A percentile compares a stretch with the other conserved stretches of the same genome.
Conservation (phyloP, 169 alveolate species). For the Blepharisma undulans region DNA sequence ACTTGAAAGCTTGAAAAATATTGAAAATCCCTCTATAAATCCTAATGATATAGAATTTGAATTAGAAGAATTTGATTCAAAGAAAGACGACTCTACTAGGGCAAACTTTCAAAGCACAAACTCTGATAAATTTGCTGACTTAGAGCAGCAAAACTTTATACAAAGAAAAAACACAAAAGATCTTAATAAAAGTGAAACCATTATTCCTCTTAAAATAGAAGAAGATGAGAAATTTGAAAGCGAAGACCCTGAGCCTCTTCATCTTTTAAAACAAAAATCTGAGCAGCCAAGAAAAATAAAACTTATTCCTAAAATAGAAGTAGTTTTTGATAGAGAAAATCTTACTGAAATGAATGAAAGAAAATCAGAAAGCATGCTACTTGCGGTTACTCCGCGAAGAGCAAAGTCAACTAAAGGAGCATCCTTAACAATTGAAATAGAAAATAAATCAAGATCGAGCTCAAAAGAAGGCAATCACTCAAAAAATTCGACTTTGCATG, state of each 20-base stretch:
- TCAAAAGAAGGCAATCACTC: not conserved
- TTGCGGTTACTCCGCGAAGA: not conserved
- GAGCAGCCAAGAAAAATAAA: not conserved
- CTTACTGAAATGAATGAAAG: not conserved
- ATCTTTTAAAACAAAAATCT: not conserved
- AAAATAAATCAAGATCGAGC: not conserved
- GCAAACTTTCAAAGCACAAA: not conserved
- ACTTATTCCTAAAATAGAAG: not conserved
- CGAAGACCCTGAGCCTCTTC: not conserved
- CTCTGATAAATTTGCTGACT: not conserved
- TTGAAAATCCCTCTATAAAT: not conserved
- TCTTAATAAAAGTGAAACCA: not conserved
- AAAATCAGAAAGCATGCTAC: not conserved
- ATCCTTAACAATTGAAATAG: not conserved
- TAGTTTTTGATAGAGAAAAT: not conserved
- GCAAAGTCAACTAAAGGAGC: not conserved
- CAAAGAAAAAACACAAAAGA: not conserved
- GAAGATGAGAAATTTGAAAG: not conserved
- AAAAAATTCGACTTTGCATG: not conserved
- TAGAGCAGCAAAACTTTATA: not conserved
- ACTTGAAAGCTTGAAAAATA: not conserved
- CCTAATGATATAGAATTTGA: not conserved
- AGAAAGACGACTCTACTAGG: not conserved
- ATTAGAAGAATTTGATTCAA: not conserved
- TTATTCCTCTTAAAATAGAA: not conserved